A percentile compares a stretch with the other conserved stretches of the same genome.
Evolutionary conservation across 306 rosid genomes (phyloP).

Genomic region (Citrullus mucosospermus): DNA sequence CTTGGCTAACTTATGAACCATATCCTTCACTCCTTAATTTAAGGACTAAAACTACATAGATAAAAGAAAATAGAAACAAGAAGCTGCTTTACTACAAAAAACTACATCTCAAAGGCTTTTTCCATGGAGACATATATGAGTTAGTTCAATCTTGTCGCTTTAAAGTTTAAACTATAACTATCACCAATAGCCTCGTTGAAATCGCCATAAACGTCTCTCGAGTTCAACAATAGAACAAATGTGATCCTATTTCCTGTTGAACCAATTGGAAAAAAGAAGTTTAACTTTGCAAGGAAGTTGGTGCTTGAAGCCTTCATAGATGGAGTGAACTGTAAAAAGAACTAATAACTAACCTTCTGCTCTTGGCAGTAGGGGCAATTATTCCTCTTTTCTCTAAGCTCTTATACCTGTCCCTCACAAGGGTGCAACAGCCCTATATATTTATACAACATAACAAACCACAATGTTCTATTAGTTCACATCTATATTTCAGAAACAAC

Average conservation of each 20-base stretch:
- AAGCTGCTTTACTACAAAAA: background rate
- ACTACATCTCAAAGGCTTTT: background rate
- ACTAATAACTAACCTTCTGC: constrained; percentile 36
- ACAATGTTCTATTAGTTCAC: background rate
- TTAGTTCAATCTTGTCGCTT: background rate
- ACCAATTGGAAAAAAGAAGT: background rate
- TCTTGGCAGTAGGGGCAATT: constrained; percentile 42
- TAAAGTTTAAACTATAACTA: background rate
- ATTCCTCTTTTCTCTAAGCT: constrained; percentile 88
- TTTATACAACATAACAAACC: constrained; percentile 10
- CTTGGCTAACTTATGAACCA: background rate
- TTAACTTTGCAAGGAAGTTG: background rate
- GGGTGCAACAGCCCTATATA: constrained; percentile 69
- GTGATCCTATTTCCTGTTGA: background rate
- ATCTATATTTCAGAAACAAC: constrained; percentile 5
- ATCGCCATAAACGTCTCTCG: background rate
- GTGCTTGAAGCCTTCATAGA: background rate
- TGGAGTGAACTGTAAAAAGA: background rate
- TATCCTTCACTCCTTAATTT: background rate
- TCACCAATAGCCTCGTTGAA: background rate
- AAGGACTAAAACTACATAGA: background rate
- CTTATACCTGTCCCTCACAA: constrained; percentile 68
- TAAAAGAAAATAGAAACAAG: background rate
- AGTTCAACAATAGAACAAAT: background rate
- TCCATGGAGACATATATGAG: background rate